These are phyloP conservation scores for Beauveria pseudobassiana DNA, from an alignment of 2,329 filamentous ascomycete species.

Conservation along the genomic window DNA sequence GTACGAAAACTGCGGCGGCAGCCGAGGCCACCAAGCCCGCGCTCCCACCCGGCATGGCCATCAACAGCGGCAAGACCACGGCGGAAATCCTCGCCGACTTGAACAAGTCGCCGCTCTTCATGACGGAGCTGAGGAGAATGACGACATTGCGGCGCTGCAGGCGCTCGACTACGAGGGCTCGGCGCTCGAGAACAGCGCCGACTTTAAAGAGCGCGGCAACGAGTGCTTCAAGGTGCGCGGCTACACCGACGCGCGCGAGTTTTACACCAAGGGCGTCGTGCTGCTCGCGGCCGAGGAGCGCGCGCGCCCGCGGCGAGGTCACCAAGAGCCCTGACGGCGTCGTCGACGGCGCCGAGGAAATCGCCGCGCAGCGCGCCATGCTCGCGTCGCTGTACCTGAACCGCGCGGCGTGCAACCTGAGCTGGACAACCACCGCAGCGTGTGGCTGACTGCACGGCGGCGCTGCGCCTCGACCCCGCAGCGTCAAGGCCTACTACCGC, in stretches of 20 bases:
- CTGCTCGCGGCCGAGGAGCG: constrained; percentile 60
- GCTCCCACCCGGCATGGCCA: constrained; percentile 38
- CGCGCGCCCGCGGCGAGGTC: constrained; percentile 35
- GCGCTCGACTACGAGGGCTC: constrained; percentile 92
- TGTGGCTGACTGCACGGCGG: constrained; percentile 73
- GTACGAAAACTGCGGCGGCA: constrained; percentile 3
- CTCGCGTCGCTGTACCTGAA: constrained; percentile 79
- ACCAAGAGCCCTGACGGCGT: constrained; percentile 24
- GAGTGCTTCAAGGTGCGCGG: constrained; percentile 69
- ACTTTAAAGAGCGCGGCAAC: constrained; percentile 90
- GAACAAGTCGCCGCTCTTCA: constrained; percentile 74
- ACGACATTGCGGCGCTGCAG: constrained; percentile 76
- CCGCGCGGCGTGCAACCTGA: constrained; percentile 82
- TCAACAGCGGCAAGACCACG: constrained; percentile 37
- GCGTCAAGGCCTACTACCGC: constrained; percentile 88
- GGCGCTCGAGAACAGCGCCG: constrained; percentile 69
- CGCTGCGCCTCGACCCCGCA: constrained; percentile 69
- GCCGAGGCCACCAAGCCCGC: constrained; percentile 29
- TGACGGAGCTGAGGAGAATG: constrained; percentile 79
- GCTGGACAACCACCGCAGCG: constrained; percentile 79
- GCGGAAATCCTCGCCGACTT: constrained; percentile 51
- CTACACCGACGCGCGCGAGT: constrained; percentile 81
- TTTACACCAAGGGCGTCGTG: constrained; percentile 79
- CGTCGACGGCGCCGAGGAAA: constrained; percentile 44
- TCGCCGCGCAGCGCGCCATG: constrained; percentile 51